These are phyloP conservation scores for Kwoniella sp. DNA, from an alignment of 768 basidiomycete genomes.

Conservation along the genomic window DNA sequence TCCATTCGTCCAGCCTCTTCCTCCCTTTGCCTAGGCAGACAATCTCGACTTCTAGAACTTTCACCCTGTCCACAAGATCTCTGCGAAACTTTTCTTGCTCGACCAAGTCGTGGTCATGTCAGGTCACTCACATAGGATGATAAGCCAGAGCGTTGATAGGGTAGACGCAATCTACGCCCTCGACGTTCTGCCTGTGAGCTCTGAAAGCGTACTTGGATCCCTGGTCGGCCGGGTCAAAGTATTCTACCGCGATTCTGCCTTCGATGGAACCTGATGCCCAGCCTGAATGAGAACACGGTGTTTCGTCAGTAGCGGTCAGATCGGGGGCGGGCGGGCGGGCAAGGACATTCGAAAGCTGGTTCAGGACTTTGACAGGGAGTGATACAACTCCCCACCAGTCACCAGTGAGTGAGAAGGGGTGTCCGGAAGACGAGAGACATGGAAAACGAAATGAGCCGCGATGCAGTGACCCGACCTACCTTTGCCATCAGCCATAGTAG, in stretches of 20 bases:
- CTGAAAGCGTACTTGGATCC: slow-evolving; percentile 96
- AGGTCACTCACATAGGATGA: slow-evolving; percentile 71
- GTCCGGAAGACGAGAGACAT: too few relatives aligned
- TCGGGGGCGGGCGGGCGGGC: too few relatives aligned
- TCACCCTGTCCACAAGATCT: too few relatives aligned
- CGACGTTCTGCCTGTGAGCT: slow-evolving; percentile 86
- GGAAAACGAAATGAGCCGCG: neutral
- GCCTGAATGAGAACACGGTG: slow-evolving; percentile 60
- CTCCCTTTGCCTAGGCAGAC: too few relatives aligned
- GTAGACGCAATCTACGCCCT: slow-evolving; percentile 92
- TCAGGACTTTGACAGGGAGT: too few relatives aligned
- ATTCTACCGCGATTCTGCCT: slow-evolving; percentile 95
- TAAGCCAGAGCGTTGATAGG: slow-evolving; percentile 94
- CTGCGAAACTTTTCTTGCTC: neutral
- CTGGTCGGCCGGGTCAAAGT: slow-evolving; percentile 83
- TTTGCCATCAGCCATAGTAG: slow-evolving; percentile 89
- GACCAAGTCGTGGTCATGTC: neutral
- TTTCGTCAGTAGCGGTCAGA: too few relatives aligned
- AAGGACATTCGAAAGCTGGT: too few relatives aligned
- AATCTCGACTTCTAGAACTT: too few relatives aligned
- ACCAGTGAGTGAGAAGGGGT: too few relatives aligned
- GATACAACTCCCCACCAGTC: too few relatives aligned
- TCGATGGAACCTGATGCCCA: slow-evolving; percentile 93
- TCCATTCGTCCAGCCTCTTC: too few relatives aligned
- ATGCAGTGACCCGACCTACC: too few relatives aligned